Evolutionary conservation across 2,329 filamentous ascomycete species (phyloP), one percentile per base, ranked within the genome.

Genomic region (Alternaria brassicae): DNA sequence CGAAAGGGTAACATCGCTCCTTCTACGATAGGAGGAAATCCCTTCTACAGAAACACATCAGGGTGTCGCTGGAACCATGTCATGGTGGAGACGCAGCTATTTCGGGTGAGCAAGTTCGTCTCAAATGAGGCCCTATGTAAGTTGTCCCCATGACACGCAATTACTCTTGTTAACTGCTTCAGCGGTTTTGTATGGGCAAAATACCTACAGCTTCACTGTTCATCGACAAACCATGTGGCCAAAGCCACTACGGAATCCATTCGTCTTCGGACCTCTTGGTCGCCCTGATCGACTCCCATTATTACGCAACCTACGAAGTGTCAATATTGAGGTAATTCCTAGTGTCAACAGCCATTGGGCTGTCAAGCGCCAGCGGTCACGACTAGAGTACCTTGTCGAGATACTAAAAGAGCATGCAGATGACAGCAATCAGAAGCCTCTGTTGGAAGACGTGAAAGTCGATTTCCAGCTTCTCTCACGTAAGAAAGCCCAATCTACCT

Each of bases 111-210:
- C 57, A 70, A 68, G 32, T 25, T 48, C 15, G 25, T 69, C 8
- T 66, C 56, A 3, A 63, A 53, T 15, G 69, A 71, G 50, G 56
- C 67, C 13, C 37, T 41, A 51, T 63, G 65, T 68, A 60, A 44
- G 53, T 13, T 12, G 12, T 19, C 5, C n/a, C 17, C 13, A 10
- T 13, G n/a, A 21, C 8, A 15, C 12, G 40, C 10, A 32, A 41
- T 28, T 10, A 21, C 17, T 3, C 32, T 19, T 37, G 36, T 51
- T 56, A 50, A 57, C 21, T 10, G 21, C 4, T 12, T 34, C 39
- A 70, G 68, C 61, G 6, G 52, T 72, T 23, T 32, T 72, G 1
- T 71, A 70, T 42, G 62, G 65, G 15, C 40, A 57, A 2, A 73
- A 73, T 49, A 66, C 58, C 6, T 73, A 66, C 52, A 37, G 19